phyloP scores from a whole-genome alignment of 331 rosid species.

The Quercus lobata region DNA sequence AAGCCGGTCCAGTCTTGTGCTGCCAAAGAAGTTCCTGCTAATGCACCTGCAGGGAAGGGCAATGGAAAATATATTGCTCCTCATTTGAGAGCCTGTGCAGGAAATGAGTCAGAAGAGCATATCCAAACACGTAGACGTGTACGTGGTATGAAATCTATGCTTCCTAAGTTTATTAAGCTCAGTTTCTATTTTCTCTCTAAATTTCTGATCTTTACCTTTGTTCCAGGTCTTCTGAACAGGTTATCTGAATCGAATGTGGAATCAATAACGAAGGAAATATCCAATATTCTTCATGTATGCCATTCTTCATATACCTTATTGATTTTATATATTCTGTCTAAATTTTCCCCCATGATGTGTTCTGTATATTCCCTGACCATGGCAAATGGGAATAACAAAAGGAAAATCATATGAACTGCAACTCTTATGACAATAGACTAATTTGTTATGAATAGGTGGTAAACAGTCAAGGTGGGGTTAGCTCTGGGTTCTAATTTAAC shows the following conservation, averaged over 20 bases:
- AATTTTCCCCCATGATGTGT: neutral
- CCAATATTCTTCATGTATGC: slow-evolving; percentile 50
- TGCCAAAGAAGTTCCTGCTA: slow-evolving; percentile 28
- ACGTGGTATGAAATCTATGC: slow-evolving; percentile 41
- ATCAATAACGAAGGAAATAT: slow-evolving; percentile 73
- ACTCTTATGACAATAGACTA: neutral
- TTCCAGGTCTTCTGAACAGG: slow-evolving; percentile 74
- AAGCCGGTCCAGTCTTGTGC: slow-evolving; percentile 20
- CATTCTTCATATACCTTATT: neutral
- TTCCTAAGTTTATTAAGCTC: slow-evolving; percentile 4
- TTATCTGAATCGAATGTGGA: slow-evolving; percentile 79
- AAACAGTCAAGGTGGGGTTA: neutral
- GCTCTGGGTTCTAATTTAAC: neutral
- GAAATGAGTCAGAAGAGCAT: slow-evolving; percentile 70
- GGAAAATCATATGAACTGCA: too few relatives aligned
- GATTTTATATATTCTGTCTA: neutral
- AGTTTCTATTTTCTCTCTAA: neutral
- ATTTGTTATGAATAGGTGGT: neutral
- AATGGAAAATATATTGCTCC: slow-evolving; percentile 67
- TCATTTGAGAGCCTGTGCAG: slow-evolving; percentile 61
- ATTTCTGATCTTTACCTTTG: slow-evolving; percentile 3
- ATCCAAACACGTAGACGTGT: slow-evolving; percentile 64
- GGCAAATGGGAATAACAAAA: neutral
- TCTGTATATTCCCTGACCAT: neutral
- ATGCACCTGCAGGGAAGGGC: slow-evolving; percentile 22